Evolutionary conservation across 1,284 basidiomycete genomes (phyloP).

Genomic region (Sphagnurus paluster): DNA sequence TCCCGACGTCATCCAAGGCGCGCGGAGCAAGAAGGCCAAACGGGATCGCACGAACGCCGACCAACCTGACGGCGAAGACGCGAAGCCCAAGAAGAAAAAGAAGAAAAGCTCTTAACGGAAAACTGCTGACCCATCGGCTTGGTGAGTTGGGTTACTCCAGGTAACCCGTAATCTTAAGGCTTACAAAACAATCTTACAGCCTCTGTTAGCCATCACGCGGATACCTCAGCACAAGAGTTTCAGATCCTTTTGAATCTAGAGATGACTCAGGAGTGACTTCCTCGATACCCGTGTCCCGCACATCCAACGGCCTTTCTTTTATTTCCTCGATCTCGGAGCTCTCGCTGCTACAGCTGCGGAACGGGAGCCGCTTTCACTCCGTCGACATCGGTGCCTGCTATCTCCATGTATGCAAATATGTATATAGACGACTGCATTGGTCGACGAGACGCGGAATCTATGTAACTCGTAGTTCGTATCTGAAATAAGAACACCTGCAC

Average conservation of each 20-base stretch:
- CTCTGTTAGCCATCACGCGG: too few species aligned
- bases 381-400: neutral
- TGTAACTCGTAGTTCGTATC: too few species aligned
- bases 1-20: conserved; percentile 23
- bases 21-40: conserved; percentile 29
- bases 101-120: conserved; percentile 20
- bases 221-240: too few species aligned
- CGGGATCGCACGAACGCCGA: conserved; percentile 26
- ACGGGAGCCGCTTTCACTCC: neutral
- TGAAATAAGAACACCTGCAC: too few species aligned
- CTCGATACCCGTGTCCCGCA: neutral
- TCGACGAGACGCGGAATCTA: too few species aligned
- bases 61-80: conserved; percentile 20
- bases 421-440: too few species aligned
- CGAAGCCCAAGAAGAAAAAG: conserved; percentile 38
- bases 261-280: too few species aligned
- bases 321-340: neutral
- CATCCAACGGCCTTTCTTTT: neutral
- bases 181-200: neutral
- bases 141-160: too few species aligned
- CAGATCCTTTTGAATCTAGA: too few species aligned
- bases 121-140: neutral
- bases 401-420: neutral
- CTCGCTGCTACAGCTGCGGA: neutral
- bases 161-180: neutral